Percentiles rank a stretch among this genome's conserved stretches.
These are phyloP conservation scores for Sarocladiaceae sp. DNA, from an alignment of 2,329 filamentous ascomycete genomes.

Conservation along the genomic window DNA sequence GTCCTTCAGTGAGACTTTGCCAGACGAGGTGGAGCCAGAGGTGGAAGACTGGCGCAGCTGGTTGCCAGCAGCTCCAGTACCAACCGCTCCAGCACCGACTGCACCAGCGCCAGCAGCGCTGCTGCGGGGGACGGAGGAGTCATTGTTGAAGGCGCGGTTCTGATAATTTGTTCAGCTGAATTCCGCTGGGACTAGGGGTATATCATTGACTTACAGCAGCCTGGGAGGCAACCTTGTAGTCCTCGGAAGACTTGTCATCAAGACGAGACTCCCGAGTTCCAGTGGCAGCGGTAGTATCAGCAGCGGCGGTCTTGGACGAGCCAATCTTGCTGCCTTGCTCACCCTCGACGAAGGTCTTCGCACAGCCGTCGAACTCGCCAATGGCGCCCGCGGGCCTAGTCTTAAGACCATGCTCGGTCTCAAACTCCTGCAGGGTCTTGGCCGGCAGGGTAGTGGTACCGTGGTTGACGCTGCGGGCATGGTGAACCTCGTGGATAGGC, in stretches of 20 bases:
- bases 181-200: background rate
- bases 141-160: constrained; percentile 1
- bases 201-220: constrained; percentile 1
- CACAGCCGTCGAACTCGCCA: constrained; percentile 57
- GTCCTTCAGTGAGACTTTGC: constrained; percentile 15
- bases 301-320: background rate
- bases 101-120: background rate
- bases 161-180: background rate
- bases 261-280: background rate
- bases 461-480: constrained; percentile 61
- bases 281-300: background rate
- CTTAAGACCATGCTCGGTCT: constrained; percentile 36
- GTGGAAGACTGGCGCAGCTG: background rate
- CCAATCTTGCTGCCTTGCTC: background rate
- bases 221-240: constrained; percentile 5
- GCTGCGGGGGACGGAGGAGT: background rate
- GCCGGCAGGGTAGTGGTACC: constrained; percentile 55
- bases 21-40: background rate
- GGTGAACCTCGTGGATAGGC: constrained; percentile 66
- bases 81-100: background rate
- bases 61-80: background rate
- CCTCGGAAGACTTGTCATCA: background rate
- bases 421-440: constrained; percentile 60
- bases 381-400: constrained; percentile 47
- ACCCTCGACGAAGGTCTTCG: constrained; percentile 18